Evolutionary conservation across 1,284 basidiomycete genomes (phyloP).

Genomic region (Ganoderma lingzhi): DNA sequence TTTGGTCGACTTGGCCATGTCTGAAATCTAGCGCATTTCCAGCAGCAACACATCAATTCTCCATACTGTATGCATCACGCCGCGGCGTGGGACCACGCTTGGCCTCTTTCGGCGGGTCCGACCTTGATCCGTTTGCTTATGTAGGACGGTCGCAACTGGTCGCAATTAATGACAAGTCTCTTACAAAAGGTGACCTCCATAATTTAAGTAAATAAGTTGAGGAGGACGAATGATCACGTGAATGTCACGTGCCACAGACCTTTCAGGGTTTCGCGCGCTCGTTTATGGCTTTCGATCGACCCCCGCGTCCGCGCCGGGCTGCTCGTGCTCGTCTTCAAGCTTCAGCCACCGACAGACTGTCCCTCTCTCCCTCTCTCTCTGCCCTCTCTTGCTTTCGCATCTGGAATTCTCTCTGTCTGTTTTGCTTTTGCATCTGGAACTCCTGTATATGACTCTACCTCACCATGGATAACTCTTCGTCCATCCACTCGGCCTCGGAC

Average conservation of each 20-base stretch:
- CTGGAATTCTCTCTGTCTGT: not conserved
- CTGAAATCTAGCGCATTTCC: not conserved
- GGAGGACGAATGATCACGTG: not conserved
- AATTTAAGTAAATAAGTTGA: too few species aligned
- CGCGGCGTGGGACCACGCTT: not conserved
- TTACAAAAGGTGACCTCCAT: not conserved
- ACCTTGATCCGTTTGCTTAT: too few species aligned
- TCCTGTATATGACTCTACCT: conserved; percentile 20
- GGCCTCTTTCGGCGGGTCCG: not conserved
- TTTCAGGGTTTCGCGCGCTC: conserved; percentile 25
- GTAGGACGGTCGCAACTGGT: too few species aligned
- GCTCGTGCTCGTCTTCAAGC: too few species aligned
- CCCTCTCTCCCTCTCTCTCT: not conserved
- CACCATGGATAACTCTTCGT: conserved; percentile 53
- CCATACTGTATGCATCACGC: not conserved
- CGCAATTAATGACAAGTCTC: too few species aligned
- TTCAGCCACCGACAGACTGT: conserved; percentile 24
- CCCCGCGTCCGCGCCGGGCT: conserved; percentile 25
- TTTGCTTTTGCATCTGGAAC: not conserved
- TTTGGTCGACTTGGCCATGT: not conserved
- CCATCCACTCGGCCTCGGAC: conserved; percentile 61
- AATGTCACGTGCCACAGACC: conserved; percentile 16
- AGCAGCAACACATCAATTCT: not conserved
- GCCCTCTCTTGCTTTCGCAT: conserved; percentile 4
- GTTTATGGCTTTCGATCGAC: conserved; percentile 25